phyloP scores from a whole-genome alignment of 352 stramenopile genomes.

The Plasmopara muralis region DNA sequence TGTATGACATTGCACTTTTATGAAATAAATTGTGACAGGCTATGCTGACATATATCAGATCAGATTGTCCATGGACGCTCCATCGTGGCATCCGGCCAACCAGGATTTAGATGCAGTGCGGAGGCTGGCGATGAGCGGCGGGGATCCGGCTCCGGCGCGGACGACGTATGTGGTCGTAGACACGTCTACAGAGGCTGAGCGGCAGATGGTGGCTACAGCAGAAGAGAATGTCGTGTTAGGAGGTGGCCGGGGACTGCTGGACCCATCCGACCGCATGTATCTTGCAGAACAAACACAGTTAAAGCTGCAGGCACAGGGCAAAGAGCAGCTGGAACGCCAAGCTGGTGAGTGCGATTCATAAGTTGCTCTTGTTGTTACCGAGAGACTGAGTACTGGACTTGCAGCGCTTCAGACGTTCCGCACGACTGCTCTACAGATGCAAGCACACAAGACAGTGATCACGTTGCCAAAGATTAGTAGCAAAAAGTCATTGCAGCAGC shows the following conservation, averaged over 20 bases:
- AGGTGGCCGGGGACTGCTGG: slow-evolving; percentile 52
- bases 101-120: slow-evolving; percentile 36
- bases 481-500: slow-evolving; percentile 7
- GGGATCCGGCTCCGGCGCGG: slow-evolving; percentile 20
- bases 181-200: slow-evolving; percentile 59
- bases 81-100: slow-evolving; percentile 69
- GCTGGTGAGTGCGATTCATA: slow-evolving; percentile 21
- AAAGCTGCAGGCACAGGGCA: slow-evolving; percentile 28
- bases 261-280: slow-evolving; percentile 70
- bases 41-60: background rate
- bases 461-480: slow-evolving; percentile 7
- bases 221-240: slow-evolving; percentile 28
- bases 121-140: slow-evolving; percentile 20
- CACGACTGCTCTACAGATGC: slow-evolving; percentile 49
- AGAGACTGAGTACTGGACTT: slow-evolving; percentile 5
- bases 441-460: slow-evolving; percentile 32
- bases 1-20: background rate
- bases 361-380: background rate
- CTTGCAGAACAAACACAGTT: slow-evolving; percentile 58
- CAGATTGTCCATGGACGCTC: slow-evolving; percentile 46
- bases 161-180: slow-evolving; percentile 73
- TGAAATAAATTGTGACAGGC: background rate
- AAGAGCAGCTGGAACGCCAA: slow-evolving; percentile 28
- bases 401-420: slow-evolving; percentile 59
- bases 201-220: slow-evolving; percentile 49